A percentile compares a stretch with the other conserved stretches of the same genome.
phyloP scores from a whole-genome alignment of 768 basidiomycete genomes.

The Trametes cingulata region DNA sequence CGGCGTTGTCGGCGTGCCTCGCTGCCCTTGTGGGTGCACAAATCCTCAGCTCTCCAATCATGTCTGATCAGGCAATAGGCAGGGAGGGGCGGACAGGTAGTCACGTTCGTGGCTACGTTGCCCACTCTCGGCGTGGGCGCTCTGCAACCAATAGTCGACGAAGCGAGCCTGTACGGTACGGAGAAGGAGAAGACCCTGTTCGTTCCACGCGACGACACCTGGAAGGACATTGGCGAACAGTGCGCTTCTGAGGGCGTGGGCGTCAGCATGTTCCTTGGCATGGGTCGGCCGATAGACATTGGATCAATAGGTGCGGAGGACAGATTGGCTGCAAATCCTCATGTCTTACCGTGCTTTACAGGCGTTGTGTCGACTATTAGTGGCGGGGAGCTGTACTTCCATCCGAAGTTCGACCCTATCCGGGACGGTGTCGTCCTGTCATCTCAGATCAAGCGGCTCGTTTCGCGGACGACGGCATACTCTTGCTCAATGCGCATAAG shows the following conservation, averaged over 20 bases:
- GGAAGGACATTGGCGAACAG: slow-evolving; percentile 85
- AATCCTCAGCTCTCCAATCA: background rate
- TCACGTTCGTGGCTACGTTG: slow-evolving; percentile 68
- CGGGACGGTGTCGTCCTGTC: slow-evolving; percentile 65
- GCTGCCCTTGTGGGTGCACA: slow-evolving; percentile 45
- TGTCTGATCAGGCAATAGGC: slow-evolving; percentile 40
- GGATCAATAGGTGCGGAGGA: slow-evolving; percentile 87
- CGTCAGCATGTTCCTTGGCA: slow-evolving; percentile 86
- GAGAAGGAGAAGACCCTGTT: slow-evolving; percentile 87
- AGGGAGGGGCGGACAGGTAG: slow-evolving; percentile 74
- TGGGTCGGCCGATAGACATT: slow-evolving; percentile 77
- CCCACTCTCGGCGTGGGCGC: slow-evolving; percentile 76
- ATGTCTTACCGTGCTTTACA: no score
- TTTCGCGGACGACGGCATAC: slow-evolving; percentile 72
- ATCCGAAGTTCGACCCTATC: slow-evolving; percentile 79
- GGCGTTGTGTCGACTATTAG: slow-evolving; percentile 70
- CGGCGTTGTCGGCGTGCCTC: slow-evolving; percentile 70
- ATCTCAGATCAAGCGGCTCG: slow-evolving; percentile 74
- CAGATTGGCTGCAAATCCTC: no score
- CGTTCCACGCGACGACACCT: slow-evolving; percentile 71
- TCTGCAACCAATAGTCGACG: slow-evolving; percentile 55
- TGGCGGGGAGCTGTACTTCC: slow-evolving; percentile 90
- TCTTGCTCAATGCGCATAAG: slow-evolving; percentile 81
- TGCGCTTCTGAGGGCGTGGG: slow-evolving; percentile 89
- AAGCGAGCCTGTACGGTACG: slow-evolving; percentile 72